Evolutionary conservation across 2,329 filamentous ascomycete species (phyloP), one percentile per base, ranked within the genome.

Genomic region (Ophiocordyceps unilateralis): DNA sequence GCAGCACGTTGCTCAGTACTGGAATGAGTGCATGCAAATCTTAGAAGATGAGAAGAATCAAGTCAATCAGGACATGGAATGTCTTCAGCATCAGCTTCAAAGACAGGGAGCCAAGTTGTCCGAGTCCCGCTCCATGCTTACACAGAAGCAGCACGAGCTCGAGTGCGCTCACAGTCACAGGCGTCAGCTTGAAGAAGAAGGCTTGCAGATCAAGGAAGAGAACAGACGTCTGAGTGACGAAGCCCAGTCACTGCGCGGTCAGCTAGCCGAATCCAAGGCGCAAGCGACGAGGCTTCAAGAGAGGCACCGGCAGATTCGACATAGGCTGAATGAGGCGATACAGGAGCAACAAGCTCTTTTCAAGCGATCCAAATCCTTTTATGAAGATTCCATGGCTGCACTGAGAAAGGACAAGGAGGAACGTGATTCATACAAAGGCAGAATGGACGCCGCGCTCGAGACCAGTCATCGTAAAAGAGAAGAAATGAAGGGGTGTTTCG

Each of bases 291-390:
- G 39, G 5, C 34, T 58, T 10, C 46, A 62, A 40, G 58, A 60
- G 10, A 69, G 59, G 44, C 51, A 59, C 38, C 53, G 52, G 6
- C 49, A 36, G 49, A 1, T 63, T 58, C 45, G 61, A 54, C 43
- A 48, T 51, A 62, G 62, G 15, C 50, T 74, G n/a, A 68, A 70
- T 43, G 55, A 64, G 40, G 63, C 65, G 1, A 63, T 66, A 9
- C 46, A 49, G 2, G 68, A 73, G 45, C 69, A 73, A 23, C 66
- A 71, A 44, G 50, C 51, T 5, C 54, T 72, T 1, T 69, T 59
- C 47, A 50, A 46, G 4, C 53, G 55, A 34, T 56, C 58, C 9
- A 58, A 54, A 37, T 42, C 54, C 2, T 55, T 54, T 37, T 63
- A 59, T 42, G 46, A 63, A 15, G 46, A 60, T 2, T 50, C 58